Evolutionary conservation across 2,329 filamentous ascomycete species (phyloP), one percentile per base, ranked within the genome.

Genomic region (Fusarium oligoseptatum): DNA sequence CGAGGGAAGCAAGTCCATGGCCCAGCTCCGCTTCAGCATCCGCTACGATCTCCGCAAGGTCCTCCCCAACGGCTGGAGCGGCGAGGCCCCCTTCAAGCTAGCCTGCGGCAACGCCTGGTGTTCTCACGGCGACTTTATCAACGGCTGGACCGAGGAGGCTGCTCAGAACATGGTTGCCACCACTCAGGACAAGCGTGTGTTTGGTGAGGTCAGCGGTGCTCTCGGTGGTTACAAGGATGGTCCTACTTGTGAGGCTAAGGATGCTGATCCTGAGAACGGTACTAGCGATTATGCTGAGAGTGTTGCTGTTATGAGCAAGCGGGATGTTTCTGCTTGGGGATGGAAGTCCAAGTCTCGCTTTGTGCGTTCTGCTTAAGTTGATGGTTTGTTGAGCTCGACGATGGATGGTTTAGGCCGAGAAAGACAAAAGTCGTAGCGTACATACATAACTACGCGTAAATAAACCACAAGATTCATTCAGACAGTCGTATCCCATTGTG

Each of bases 121-220:
- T 80, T 80, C 79, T 4, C 85, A 87, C 72, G 85, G 85, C 4
- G 86, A 87, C 72, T 87, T 87, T 61, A 85, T 87, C 77, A 87
- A 87, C 43, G 86, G 82, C 6, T 87, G 86, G 86, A 77, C 74
- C 6, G 74, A 75, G 64, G 76, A 77, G 63, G 62, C 76, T 5
- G 76, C 76, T 0, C 79, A 77, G 65, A 84, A 84, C 65, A 85
- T 87, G 84, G 71, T 87, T 14, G 78, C 75, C 34, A 80, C 84
- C 1, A 80, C 73, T 4, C 5, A 45, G n/a, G 74, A 83, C 60
- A 84, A 84, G 76, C 70, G 57, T 11, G 68, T 83, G n/a, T 86
- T 83, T 48, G 70, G 68, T 9, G 68, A 74, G 12, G 82, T 86
- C 15, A 61, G 71, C 9, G 76, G 76, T 39, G 64, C 78, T 12